Conservation (phyloP, 306 rosid genomes). For the Gastrolobium villosum region DNA sequence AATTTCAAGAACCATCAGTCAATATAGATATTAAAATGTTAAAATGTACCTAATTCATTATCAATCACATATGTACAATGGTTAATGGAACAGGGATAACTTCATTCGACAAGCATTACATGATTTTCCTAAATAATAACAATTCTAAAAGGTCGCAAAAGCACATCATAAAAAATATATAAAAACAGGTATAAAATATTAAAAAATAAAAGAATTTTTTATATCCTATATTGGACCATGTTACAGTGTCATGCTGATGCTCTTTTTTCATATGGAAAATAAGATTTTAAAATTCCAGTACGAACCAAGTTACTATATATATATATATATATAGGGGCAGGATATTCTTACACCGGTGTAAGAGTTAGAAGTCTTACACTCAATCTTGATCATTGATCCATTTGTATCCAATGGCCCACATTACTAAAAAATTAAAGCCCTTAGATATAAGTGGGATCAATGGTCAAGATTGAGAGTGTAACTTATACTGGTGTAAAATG, state of each 20-base stretch:
- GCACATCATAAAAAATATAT: slow-evolving; percentile 22
- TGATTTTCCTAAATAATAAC: slow-evolving; percentile 24
- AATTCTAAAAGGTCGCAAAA: slow-evolving; percentile 26
- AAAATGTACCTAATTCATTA: not conserved
- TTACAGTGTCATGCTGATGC: slow-evolving; percentile 5
- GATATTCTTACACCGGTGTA: no score
- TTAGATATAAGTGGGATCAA: no score
- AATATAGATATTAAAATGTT: slow-evolving; percentile 32
- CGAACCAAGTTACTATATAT: not conserved
- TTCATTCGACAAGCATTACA: slow-evolving; percentile 23
- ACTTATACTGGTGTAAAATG: no score
- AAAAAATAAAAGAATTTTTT: slow-evolving; percentile 23
- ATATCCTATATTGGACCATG: slow-evolving; percentile 19
- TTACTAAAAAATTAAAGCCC: no score
- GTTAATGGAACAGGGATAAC: not conserved
- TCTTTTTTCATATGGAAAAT: not conserved
- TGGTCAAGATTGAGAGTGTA: no score
- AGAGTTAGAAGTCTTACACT: no score
- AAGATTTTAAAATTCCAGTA: slow-evolving; percentile 22
- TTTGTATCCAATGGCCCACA: no score
- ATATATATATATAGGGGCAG: no score
- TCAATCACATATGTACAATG: slow-evolving; percentile 17
- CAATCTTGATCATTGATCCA: no score
- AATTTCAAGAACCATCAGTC: slow-evolving; percentile 19
- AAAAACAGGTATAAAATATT: not conserved